A percentile compares a stretch with the other conserved stretches of the same genome.
Evolutionary conservation across 768 basidiomycete species (phyloP).

Genomic region (Amanita rimosa): DNA sequence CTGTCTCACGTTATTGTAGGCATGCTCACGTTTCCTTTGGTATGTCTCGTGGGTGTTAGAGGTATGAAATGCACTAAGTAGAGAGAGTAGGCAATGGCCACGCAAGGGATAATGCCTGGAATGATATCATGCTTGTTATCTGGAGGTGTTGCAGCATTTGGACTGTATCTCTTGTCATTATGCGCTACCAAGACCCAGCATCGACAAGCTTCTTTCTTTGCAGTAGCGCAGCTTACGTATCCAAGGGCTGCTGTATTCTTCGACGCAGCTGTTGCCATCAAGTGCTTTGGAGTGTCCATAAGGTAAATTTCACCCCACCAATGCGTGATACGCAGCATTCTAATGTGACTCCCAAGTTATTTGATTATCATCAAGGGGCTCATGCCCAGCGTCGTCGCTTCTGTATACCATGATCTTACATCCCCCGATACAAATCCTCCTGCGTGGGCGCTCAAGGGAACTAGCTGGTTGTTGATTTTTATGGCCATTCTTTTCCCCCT

Average conservation of each 20-base stretch:
- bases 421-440: conserved; percentile 57
- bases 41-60: conserved; percentile 19
- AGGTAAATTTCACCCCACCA: conserved; percentile 38
- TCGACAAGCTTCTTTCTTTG: conserved; percentile 74
- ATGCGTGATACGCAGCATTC: not conserved
- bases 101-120: conserved; percentile 83
- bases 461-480: conserved; percentile 73
- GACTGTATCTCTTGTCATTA: conserved; percentile 78
- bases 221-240: conserved; percentile 77
- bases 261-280: conserved; percentile 89
- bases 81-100: conserved; percentile 66
- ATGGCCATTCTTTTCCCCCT: conserved; percentile 74
- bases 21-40: conserved; percentile 84
- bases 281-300: conserved; percentile 94
- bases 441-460: conserved; percentile 63
- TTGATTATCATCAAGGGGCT: conserved; percentile 89
- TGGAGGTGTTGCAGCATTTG: conserved; percentile 67
- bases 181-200: conserved; percentile 72
- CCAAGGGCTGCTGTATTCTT: conserved; percentile 83
- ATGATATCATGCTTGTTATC: conserved; percentile 81
- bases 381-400: conserved; percentile 82
- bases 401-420: conserved; percentile 71
- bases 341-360: conserved; percentile 36
- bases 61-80: conserved; percentile 4
- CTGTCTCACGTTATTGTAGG: conserved; percentile 30